A percentile compares a stretch with the other conserved stretches of the same genome.
Conservation (phyloP, 2,329 filamentous ascomycete genomes). For the Clonostachys chloroleuca region DNA sequence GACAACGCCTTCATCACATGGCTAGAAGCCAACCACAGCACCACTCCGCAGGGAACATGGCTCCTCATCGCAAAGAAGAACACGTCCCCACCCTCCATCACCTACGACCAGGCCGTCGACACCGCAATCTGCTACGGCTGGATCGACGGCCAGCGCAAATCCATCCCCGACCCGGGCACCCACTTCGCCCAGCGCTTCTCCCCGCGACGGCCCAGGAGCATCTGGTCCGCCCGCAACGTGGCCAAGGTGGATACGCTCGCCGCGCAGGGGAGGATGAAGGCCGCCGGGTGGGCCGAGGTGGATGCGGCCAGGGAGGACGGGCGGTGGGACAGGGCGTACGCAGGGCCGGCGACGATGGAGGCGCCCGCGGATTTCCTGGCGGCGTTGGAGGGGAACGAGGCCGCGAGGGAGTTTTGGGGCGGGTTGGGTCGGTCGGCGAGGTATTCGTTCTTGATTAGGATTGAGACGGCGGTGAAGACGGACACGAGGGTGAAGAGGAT, state of each 20-base stretch:
- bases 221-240: conserved; percentile 59
- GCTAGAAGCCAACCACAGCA: conserved; percentile 27
- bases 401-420: conserved; percentile 30
- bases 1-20: conserved; percentile 26
- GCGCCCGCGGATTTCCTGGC: conserved; percentile 43
- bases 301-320: conserved; percentile 53
- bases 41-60: conserved; percentile 31
- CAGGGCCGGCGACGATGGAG: conserved; percentile 36
- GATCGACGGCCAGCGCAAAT: conserved; percentile 53
- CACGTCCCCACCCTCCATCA: conserved; percentile 37
- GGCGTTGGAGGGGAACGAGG: conserved; percentile 26
- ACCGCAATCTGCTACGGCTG: conserved; percentile 56
- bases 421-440: conserved; percentile 35
- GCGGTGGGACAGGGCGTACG: conserved; percentile 54
- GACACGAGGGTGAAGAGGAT: conserved; percentile 9
- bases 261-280: conserved; percentile 40
- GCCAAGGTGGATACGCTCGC: conserved; percentile 39
- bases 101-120: conserved; percentile 48
- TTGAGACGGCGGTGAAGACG: conserved; percentile 32
- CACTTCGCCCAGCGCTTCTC: conserved; percentile 55
- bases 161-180: conserved; percentile 25
- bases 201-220: conserved; percentile 46
- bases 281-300: conserved; percentile 41
- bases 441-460: conserved; percentile 38
- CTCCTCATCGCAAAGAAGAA: conserved; percentile 46